Base-by-base conservation (phyloP, 768 basidiomycete genomes). In the Lanmaoa pseudosensibilis region DNA sequence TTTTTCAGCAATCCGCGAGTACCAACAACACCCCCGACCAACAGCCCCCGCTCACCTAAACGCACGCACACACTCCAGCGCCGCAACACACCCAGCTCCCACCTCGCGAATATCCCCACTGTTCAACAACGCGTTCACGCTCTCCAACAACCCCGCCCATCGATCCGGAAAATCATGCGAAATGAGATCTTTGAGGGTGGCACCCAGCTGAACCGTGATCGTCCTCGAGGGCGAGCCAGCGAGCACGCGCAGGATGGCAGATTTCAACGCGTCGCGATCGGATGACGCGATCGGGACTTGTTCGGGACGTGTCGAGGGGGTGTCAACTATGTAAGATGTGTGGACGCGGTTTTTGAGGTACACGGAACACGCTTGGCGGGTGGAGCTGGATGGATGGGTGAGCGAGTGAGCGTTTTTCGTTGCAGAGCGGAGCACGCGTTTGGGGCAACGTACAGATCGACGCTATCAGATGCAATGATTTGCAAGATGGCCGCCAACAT, bases 271-370 rank as follows among this genome's bases (percentile, higher is more conserved):
- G 55, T 82, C 82, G 51, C 87, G 84, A 73, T 94, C 94, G 2
- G 86, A 80, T 32, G 72, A 66, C 3, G 82, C 74, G 69, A 95
- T 87, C 51, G 83, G 77, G 32, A 72, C 73, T 45, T 82, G 82
- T 66, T 92, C 88, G 0, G 86, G 77, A 32, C 84, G 82, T 50
- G 79, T 69, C 32, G 54, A 55, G 34, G 59, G 50, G 43, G 51
- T 47, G 55, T 85, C 83, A 64, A 83, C 64, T 58, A 78, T 69
- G 68, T 93, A 95, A 19, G 80, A 80, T 6, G 79, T 77, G 54
- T 83, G 80, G 57, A 95, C 84, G 65, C 94, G 88, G 71, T 96
- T 96, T 75, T 96, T 96, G 65, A 95, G 79, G 82, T 88, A 96
- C 21, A 96, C 90, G 15, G 88, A 81, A 62, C 88, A 87, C 0